Evolutionary conservation across 805 yeast genomes (phyloP).

Genomic region (Ogataea pignaliae): DNA sequence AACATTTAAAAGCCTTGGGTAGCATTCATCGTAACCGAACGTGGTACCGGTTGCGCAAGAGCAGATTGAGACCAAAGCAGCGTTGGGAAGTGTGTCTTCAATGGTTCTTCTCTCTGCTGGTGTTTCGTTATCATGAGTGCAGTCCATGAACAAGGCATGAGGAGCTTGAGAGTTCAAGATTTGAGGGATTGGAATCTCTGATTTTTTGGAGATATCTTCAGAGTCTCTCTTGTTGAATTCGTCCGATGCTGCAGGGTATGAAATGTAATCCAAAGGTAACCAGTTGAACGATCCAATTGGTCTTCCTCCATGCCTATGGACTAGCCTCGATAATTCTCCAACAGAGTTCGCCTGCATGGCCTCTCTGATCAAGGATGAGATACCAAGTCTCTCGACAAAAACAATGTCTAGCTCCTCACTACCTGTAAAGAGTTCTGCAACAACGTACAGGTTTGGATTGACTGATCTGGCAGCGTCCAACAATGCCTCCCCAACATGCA

Average conservation of each 20-base stretch:
- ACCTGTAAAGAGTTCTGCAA: conserved; percentile 92
- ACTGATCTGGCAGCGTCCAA: conserved; percentile 82
- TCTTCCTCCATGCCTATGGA: conserved; percentile 90
- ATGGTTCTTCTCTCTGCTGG: conserved; percentile 87
- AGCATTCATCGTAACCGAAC: conserved; percentile 90
- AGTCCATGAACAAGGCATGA: conserved; percentile 95
- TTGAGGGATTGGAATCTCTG: conserved; percentile 67
- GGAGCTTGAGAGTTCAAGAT: conserved; percentile 68
- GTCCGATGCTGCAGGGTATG: conserved; percentile 55
- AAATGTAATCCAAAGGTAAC: conserved; percentile 69
- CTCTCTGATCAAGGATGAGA: conserved; percentile 85
- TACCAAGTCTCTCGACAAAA: conserved; percentile 86
- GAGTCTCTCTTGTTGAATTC: conserved; percentile 17
- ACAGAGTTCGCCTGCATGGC: conserved; percentile 97
- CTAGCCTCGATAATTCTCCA: conserved; percentile 76
- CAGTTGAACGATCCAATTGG: conserved; percentile 90
- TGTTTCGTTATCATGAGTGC: conserved; percentile 93
- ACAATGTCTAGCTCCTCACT: conserved; percentile 86
- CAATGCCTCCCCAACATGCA: conserved; percentile 87
- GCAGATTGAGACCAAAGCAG: conserved; percentile 90
- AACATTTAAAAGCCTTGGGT: conserved; percentile 74
- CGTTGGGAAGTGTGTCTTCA: conserved; percentile 92
- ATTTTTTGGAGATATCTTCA: conserved; percentile 34
- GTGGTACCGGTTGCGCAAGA: conserved; percentile 93
- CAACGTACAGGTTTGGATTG: conserved; percentile 84